Evolutionary conservation across 2,329 filamentous ascomycete species (phyloP).

Genomic region (Aurifilum marmelostoma): DNA sequence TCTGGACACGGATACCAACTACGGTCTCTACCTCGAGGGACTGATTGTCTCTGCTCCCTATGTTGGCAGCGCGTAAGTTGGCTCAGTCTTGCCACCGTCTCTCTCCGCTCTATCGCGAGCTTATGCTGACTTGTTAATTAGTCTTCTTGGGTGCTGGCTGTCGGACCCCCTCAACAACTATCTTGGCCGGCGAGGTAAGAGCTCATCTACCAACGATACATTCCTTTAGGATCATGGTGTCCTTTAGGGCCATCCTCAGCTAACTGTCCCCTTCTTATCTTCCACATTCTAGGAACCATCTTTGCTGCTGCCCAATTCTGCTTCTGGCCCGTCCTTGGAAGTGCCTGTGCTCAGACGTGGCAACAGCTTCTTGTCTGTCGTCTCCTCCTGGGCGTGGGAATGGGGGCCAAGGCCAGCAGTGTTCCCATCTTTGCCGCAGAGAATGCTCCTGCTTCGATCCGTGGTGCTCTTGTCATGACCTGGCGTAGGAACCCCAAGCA

Average conservation of each 20-base stretch:
- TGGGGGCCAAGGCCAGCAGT: slow-evolving; percentile 66
- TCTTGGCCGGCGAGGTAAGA: slow-evolving; percentile 46
- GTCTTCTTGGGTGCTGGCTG: slow-evolving; percentile 57
- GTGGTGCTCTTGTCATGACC: slow-evolving; percentile 57
- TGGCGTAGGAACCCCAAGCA: slow-evolving; percentile 50
- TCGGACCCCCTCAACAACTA: slow-evolving; percentile 50
- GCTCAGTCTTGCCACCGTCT: neutral
- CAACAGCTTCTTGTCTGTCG: slow-evolving; percentile 67
- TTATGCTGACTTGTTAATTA: slow-evolving; percentile 37
- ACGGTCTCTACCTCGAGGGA: slow-evolving; percentile 60
- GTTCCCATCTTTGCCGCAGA: slow-evolving; percentile 61
- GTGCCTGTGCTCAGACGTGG: slow-evolving; percentile 68
- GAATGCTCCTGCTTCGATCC: slow-evolving; percentile 54
- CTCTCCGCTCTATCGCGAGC: neutral
- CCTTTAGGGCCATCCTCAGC: neutral
- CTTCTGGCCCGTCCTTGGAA: slow-evolving; percentile 63
- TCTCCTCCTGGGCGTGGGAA: slow-evolving; percentile 70
- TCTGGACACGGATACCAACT: slow-evolving; percentile 43
- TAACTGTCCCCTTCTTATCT: neutral
- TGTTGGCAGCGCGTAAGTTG: slow-evolving; percentile 41
- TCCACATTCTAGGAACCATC: slow-evolving; percentile 32
- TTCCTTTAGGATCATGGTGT: neutral
- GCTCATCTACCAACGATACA: too few species aligned
- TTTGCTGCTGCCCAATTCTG: slow-evolving; percentile 49
- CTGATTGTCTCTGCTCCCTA: slow-evolving; percentile 56